Evolutionary conservation across 2,329 filamentous ascomycete genomes (phyloP).

Genomic region (Hypoxylon sp.): DNA sequence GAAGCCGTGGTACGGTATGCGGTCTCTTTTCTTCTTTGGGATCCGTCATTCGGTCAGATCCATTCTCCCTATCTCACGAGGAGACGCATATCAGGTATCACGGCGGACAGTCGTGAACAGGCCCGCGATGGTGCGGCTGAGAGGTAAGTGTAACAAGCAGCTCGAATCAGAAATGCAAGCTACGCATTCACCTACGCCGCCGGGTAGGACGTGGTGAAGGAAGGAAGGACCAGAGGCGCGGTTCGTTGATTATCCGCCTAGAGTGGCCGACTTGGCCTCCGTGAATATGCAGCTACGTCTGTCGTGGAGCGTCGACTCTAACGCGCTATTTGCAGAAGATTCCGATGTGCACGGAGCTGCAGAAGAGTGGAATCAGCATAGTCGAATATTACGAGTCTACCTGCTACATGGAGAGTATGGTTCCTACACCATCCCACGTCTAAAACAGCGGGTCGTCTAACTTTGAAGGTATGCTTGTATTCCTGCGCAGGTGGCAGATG

Average conservation of each 20-base stretch:
- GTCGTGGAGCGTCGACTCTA: slow-evolving; percentile 34
- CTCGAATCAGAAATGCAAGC: slow-evolving; percentile 19
- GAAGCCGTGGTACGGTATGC: slow-evolving; percentile 8
- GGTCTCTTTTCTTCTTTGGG: slow-evolving; percentile 3
- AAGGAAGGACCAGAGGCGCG: slow-evolving; percentile 12
- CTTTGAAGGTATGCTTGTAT: slow-evolving; percentile 8
- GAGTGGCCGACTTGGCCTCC: slow-evolving; percentile 22
- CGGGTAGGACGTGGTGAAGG: slow-evolving; percentile 23
- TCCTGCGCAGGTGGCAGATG: not conserved
- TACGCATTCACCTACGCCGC: slow-evolving; percentile 1
- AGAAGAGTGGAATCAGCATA: slow-evolving; percentile 17
- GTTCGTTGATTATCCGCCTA: slow-evolving; percentile 8
- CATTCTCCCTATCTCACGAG: slow-evolving; percentile 2
- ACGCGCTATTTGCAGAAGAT: slow-evolving; percentile 22
- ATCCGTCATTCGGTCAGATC: not conserved
- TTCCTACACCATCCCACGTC: slow-evolving; percentile 13
- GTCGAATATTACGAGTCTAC: slow-evolving; percentile 11
- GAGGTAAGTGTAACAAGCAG: slow-evolving; percentile 21
- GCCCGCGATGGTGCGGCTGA: slow-evolving; percentile 16
- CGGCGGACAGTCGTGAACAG: slow-evolving; percentile 8
- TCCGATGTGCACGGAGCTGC: slow-evolving; percentile 20
- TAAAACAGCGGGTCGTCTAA: slow-evolving; percentile 20
- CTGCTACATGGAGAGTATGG: slow-evolving; percentile 9
- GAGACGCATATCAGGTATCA: slow-evolving; percentile 20
- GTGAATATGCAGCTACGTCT: slow-evolving; percentile 16